Evolutionary conservation across 768 basidiomycete species (phyloP).

Genomic region (Stropharia rugosoannulata): DNA sequence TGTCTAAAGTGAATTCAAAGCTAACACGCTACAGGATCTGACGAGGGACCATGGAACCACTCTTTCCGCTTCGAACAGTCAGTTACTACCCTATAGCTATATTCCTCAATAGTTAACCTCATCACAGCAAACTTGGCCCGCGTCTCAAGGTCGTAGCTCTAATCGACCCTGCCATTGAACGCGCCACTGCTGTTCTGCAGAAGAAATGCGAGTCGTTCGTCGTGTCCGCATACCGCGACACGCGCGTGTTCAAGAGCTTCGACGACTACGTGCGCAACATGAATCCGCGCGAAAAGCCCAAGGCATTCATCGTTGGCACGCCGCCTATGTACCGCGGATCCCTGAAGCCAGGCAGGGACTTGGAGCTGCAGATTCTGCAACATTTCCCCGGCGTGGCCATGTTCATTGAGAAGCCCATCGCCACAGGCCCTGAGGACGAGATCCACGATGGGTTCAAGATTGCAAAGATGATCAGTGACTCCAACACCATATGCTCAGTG

Average conservation of each 20-base stretch:
- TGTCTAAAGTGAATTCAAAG: background rate
- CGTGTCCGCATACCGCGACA: constrained; percentile 88
- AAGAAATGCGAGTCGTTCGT: constrained; percentile 95
- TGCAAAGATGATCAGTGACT: constrained; percentile 67
- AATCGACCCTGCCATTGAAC: constrained; percentile 86
- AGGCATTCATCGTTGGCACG: constrained; percentile 84
- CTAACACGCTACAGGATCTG: constrained; percentile 53
- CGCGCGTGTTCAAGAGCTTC: constrained; percentile 79
- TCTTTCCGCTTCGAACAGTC: constrained; percentile 90
- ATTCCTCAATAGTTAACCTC: constrained; percentile 2
- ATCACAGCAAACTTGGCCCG: constrained; percentile 81
- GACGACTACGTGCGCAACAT: constrained; percentile 81
- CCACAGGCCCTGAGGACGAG: constrained; percentile 73
- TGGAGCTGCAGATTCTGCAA: constrained; percentile 86
- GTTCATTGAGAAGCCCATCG: constrained; percentile 92
- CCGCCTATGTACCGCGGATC: constrained; percentile 94
- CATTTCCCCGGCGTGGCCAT: constrained; percentile 85
- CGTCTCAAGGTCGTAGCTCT: constrained; percentile 95
- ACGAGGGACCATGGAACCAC: constrained; percentile 92
- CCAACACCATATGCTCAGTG: constrained; percentile 81
- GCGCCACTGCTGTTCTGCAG: constrained; percentile 75
- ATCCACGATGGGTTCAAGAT: constrained; percentile 70
- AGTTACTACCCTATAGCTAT: constrained; percentile 24
- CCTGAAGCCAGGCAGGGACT: constrained; percentile 69
- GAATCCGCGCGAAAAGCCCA: constrained; percentile 64